phyloP scores from a whole-genome alignment of 2,329 filamentous ascomycete species.

The Trichoderma breve region DNA sequence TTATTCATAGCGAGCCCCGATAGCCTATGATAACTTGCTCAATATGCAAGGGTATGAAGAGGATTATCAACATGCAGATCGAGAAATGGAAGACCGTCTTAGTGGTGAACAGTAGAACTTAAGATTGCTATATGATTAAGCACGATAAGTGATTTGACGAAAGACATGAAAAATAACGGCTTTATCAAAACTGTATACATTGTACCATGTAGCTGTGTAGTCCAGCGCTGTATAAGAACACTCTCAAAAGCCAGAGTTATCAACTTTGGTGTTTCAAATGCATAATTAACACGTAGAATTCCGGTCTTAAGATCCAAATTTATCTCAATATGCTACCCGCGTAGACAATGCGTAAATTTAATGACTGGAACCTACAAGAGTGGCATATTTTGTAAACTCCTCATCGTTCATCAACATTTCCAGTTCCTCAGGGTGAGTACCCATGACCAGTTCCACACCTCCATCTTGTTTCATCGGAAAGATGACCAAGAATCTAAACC shows the following conservation, averaged over 20 bases:
- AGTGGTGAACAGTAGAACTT: neutral
- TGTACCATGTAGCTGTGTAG: neutral
- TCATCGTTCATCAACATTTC: slow-evolving; percentile 27
- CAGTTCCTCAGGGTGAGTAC: slow-evolving; percentile 31
- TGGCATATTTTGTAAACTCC: neutral
- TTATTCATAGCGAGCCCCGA: neutral
- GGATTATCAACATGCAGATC: neutral
- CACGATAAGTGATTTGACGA: neutral
- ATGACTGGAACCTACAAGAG: neutral
- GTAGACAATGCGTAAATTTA: neutral
- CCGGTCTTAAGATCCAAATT: neutral
- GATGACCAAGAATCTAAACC: slow-evolving; percentile 30
- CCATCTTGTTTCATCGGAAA: slow-evolving; percentile 32
- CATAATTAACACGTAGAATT: neutral
- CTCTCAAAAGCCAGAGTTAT: neutral
- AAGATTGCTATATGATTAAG: neutral
- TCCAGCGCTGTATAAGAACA: neutral
- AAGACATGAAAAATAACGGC: neutral
- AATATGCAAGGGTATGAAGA: neutral
- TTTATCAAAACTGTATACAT: neutral
- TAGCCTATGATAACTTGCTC: neutral
- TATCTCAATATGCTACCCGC: neutral
- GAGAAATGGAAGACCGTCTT: neutral
- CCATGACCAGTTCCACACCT: slow-evolving; percentile 31
- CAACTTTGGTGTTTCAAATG: neutral